phyloP scores from a whole-genome alignment of 176 grass and related monocot genomes.

The Bonia amplexicaulis region DNA sequence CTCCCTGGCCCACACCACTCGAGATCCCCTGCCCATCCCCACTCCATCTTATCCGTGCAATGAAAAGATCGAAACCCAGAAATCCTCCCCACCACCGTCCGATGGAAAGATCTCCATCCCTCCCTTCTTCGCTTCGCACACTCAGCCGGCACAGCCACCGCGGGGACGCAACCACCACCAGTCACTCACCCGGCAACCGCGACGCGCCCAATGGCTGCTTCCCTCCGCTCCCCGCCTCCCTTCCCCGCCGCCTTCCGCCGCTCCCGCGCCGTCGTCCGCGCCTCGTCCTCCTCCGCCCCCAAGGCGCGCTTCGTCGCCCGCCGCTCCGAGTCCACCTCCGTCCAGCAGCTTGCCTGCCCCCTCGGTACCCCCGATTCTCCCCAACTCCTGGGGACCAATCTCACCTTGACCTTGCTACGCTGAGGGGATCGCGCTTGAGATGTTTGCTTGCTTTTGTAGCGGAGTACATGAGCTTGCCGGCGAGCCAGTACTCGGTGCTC shows the following conservation, averaged over 20 bases:
- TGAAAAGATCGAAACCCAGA: not conserved
- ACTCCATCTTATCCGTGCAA: constrained; percentile 40
- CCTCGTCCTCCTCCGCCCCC: constrained; percentile 55
- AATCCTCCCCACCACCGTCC: too few species aligned
- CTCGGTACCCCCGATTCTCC: constrained; percentile 38
- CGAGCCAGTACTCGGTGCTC: constrained; percentile 95
- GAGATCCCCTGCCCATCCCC: not conserved
- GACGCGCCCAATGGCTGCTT: constrained; percentile 32
- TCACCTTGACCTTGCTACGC: not conserved
- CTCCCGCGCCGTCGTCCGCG: constrained; percentile 21
- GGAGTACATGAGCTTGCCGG: constrained; percentile 95
- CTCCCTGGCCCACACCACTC: constrained; percentile 16
- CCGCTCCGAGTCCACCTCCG: constrained; percentile 69
- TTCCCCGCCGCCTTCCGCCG: not conserved
- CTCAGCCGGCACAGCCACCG: not conserved
- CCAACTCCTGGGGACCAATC: not conserved
- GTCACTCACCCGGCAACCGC: constrained; percentile 8
- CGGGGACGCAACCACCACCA: not conserved
- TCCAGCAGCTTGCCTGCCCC: constrained; percentile 68
- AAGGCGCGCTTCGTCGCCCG: constrained; percentile 77
- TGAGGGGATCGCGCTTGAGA: not conserved
- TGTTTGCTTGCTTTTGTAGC: constrained; percentile 24
- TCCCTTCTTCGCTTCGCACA: not conserved
- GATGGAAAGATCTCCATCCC: not conserved
- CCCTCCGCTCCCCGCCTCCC: constrained; percentile 39